Evolutionary conservation across 169 alveolate species (phyloP).

Genomic region (Perkinsus marinus): DNA sequence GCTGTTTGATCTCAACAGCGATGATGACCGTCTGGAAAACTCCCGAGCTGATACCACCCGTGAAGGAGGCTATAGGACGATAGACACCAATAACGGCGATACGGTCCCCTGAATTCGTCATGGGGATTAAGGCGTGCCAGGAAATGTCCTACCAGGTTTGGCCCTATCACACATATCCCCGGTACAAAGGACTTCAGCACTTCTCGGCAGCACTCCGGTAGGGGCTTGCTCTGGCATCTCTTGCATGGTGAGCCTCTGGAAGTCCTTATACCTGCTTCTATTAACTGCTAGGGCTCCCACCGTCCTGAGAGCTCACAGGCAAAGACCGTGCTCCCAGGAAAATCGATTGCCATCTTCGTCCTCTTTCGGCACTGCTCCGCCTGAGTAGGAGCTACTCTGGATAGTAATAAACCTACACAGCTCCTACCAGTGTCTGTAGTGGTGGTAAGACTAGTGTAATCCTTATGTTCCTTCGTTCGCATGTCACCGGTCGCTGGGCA

Average conservation of each 20-base stretch:
- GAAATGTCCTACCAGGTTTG: slow-evolving; percentile 26
- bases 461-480: not conserved
- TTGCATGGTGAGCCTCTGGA: slow-evolving; percentile 77
- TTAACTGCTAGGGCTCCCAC: slow-evolving; percentile 25
- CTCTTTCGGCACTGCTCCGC: slow-evolving; percentile 57
- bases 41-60: not conserved
- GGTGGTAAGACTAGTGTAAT: not conserved
- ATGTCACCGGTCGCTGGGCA: not conserved
- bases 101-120: slow-evolving; percentile 86
- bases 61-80: slow-evolving; percentile 60
- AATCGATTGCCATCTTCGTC: slow-evolving; percentile 40
- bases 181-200: not conserved
- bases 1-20: not conserved
- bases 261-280: slow-evolving; percentile 76
- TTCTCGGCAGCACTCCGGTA: slow-evolving; percentile 65
- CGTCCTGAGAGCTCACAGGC: not conserved
- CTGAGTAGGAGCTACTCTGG: slow-evolving; percentile 22
- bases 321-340: not conserved
- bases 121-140: slow-evolving; percentile 71
- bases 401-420: not conserved
- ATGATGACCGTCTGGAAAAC: not conserved
- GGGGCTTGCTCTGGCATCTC: slow-evolving; percentile 97
- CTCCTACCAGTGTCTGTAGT: not conserved
- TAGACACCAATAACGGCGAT: slow-evolving; percentile 86
- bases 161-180: not conserved